A percentile compares a stretch with the other conserved stretches of the same genome.
phyloP scores from a whole-genome alignment of 352 stramenopile species.

The Globisporangium nunn region DNA sequence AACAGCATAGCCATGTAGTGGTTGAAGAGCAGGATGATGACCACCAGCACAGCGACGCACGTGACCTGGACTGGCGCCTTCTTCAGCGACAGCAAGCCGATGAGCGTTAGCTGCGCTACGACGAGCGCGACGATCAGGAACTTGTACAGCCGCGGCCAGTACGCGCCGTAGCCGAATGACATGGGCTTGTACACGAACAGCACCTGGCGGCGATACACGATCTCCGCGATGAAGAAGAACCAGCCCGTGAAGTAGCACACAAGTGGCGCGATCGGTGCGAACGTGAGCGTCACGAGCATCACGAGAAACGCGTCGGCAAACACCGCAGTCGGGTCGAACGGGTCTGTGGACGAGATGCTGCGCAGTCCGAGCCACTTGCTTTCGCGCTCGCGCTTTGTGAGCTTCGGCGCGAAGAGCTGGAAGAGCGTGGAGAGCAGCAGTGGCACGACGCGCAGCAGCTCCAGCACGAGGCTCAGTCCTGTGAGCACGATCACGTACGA shows the following conservation, averaged over 20 bases:
- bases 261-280: conserved; percentile 67
- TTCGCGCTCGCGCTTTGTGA: conserved; percentile 52
- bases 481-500: conserved; percentile 73
- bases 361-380: conserved; percentile 46
- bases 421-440: conserved; percentile 42
- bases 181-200: conserved; percentile 62
- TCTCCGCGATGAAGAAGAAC: conserved; percentile 65
- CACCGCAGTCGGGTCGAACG: conserved; percentile 50
- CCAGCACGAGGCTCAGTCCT: conserved; percentile 44
- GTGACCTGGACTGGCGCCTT: conserved; percentile 24
- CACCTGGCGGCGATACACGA: conserved; percentile 64
- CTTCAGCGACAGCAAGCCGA: conserved; percentile 79
- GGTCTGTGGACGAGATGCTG: conserved; percentile 36
- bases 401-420: conserved; percentile 47
- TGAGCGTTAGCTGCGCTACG: conserved; percentile 64
- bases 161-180: conserved; percentile 52
- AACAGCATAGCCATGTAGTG: conserved; percentile 52
- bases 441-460: conserved; percentile 57
- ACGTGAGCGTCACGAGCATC: conserved; percentile 72
- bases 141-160: conserved; percentile 68
- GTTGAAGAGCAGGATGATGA: conserved; percentile 52
- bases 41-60: conserved; percentile 18
- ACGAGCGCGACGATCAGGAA: conserved; percentile 73
- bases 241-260: conserved; percentile 68
- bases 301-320: conserved; percentile 63